phyloP scores from a whole-genome alignment of 2,329 filamentous ascomycete species.

The Sporothrix euskadiensis region DNA sequence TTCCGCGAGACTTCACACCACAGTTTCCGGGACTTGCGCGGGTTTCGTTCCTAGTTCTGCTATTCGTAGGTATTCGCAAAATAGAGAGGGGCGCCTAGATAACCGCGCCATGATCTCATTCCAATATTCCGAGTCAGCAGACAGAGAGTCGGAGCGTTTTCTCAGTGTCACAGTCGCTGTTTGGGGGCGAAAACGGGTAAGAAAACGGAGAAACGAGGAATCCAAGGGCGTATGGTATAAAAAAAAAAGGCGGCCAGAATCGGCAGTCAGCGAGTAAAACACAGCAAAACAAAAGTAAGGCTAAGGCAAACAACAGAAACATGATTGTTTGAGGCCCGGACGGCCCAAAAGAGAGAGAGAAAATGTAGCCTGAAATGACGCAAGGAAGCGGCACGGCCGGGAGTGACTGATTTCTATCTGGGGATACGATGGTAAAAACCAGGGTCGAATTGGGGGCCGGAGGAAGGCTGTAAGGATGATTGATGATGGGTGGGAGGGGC shows the following conservation, averaged over 20 bases:
- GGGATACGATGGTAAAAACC: slow-evolving; percentile 8
- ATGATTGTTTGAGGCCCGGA: neutral
- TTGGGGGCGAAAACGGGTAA: neutral
- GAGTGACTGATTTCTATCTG: slow-evolving; percentile 12
- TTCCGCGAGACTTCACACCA: neutral
- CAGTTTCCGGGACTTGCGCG: neutral
- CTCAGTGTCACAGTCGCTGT: neutral
- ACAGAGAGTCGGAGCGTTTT: neutral
- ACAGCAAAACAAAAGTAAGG: neutral
- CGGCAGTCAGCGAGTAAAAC: neutral
- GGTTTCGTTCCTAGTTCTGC: neutral
- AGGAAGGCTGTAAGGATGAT: slow-evolving; percentile 10
- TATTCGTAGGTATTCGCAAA: neutral
- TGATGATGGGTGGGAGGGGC: neutral
- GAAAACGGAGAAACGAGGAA: neutral
- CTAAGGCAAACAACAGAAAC: neutral
- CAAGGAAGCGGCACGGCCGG: slow-evolving; percentile 4
- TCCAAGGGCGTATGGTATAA: neutral
- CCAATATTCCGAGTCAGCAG: neutral
- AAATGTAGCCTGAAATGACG: neutral
- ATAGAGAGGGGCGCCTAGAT: neutral
- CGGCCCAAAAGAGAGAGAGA: neutral
- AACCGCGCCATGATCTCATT: neutral
- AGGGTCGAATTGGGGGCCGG: slow-evolving; percentile 14
- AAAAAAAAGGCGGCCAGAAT: neutral